Conservation (phyloP, 2,329 filamentous ascomycete genomes). For the Onygena corvina region DNA sequence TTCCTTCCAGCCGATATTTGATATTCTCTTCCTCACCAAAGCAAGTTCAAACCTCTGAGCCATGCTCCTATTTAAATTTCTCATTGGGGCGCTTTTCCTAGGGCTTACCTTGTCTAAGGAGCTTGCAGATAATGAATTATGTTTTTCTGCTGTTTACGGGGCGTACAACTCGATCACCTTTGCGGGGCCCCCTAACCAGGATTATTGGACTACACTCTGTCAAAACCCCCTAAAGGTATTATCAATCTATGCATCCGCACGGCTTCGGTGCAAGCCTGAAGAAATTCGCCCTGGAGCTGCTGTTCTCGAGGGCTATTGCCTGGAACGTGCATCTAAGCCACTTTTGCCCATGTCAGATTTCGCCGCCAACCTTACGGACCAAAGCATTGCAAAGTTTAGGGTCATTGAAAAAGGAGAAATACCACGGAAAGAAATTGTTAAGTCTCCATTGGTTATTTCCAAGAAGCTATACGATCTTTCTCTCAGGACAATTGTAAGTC, state of each 20-base stretch:
- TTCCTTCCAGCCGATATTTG: no score
- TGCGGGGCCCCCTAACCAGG: not conserved
- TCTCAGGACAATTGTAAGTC: conserved; percentile 10
- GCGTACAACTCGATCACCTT: not conserved
- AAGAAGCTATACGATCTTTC: conserved; percentile 9
- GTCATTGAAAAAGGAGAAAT: conserved; percentile 9
- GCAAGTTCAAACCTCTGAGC: not conserved
- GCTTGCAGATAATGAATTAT: not conserved
- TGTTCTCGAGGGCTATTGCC: conserved; percentile 8
- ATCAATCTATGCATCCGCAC: conserved; percentile 10
- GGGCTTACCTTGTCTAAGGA: not conserved
- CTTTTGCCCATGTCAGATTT: conserved; percentile 9
- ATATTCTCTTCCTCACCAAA: not conserved
- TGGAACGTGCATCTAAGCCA: not conserved
- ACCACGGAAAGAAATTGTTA: not conserved
- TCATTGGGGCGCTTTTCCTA: not conserved
- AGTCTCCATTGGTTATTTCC: conserved; percentile 8
- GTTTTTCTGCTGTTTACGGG: not conserved
- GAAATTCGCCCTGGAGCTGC: conserved; percentile 8
- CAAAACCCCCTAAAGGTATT: not conserved
- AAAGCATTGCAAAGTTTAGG: conserved; percentile 9
- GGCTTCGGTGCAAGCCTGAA: conserved; percentile 3
- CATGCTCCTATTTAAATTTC: not conserved
- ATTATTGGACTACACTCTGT: not conserved
- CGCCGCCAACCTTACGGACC: conserved; percentile 7